Base-by-base conservation (phyloP, 2,329 filamentous ascomycete genomes). In the Aureobasidium sp. region DNA sequence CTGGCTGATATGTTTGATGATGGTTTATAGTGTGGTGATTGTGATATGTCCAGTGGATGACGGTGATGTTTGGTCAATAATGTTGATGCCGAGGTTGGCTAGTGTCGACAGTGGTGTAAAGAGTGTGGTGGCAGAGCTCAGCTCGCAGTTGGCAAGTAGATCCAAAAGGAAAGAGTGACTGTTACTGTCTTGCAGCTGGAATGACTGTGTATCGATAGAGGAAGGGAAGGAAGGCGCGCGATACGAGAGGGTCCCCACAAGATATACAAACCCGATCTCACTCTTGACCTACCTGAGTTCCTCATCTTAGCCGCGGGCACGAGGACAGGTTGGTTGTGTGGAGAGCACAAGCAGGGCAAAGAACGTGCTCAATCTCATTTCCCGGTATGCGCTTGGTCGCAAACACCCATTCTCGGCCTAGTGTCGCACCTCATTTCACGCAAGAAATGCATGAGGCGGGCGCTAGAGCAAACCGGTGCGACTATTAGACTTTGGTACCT, bases 291-390 rank as follows among this genome's bases (percentile, higher is more conserved):
- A 44, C 55, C 55, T 37, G 34, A 37, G 39, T 29, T 32, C 43
- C 37, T 43, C 47, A 50, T 50, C 44, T 59, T 59, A 59, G 56
- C 56, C 56, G 56, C 56, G 56, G 44, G 56, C 56, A 59, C 56
- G 56, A 59, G 56, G 56, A 13, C 56, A 59, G 36, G 41, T 59
- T 59, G 55, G 53, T 43, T 13, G 53, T 57, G 41, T 59, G 55
- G 55, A 59, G 55, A 41, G 55, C 37, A 37, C 2, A 32, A 36
- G 44, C 44, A 47, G 24, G 44, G 44, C 20, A 57, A 36, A 36
- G 55, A 59, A 46, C 55, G 43, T 47, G 55, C 56, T 48, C 34
- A 60, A 59, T 51, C 57, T 61, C 57, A 61, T 61, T 61, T 61
- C 57, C 57, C 46, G 57, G 57, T 60, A 39, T 60, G 44, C 44